Conservation (phyloP, 1,139 yeast species). For the Schizosaccharomyces versatilis region DNA sequence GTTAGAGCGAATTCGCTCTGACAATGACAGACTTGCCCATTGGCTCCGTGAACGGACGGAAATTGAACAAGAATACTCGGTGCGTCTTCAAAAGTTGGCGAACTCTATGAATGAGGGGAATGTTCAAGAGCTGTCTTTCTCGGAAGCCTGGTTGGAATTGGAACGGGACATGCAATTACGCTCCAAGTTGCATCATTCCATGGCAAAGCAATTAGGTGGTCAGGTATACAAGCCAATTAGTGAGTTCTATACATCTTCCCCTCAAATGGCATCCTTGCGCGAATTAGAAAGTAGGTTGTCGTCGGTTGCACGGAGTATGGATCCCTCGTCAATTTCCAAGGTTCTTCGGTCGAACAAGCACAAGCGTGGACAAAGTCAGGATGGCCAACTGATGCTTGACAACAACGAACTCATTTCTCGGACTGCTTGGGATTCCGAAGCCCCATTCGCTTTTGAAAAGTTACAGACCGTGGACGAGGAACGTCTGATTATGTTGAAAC, state of each 20-base stretch:
- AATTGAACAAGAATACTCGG: not conserved
- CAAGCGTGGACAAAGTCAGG: not conserved
- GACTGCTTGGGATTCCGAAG: constrained; percentile 44
- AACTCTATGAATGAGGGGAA: not conserved
- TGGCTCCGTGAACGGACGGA: constrained; percentile 1
- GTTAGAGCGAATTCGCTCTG: not conserved
- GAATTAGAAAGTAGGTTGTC: not conserved
- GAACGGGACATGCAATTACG: not conserved
- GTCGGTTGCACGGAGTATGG: not conserved
- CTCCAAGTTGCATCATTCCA: not conserved
- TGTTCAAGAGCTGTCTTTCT: not conserved
- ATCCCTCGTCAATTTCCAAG: not conserved
- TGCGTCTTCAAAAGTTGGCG: not conserved
- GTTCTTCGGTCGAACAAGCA: not conserved
- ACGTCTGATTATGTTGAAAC: constrained; percentile 24
- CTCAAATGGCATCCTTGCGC: not conserved
- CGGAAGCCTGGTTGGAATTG: not conserved
- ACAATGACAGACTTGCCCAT: not conserved
- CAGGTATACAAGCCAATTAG: not conserved
- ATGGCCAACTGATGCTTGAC: not conserved
- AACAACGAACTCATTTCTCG: constrained; percentile 8
- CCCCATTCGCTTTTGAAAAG: constrained; percentile 55
- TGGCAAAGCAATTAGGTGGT: not conserved
- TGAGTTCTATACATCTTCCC: not conserved
- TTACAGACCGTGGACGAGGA: constrained; percentile 53